phyloP scores from a whole-genome alignment of 2,329 filamentous ascomycete species.

The Talaromyces islandicus region DNA sequence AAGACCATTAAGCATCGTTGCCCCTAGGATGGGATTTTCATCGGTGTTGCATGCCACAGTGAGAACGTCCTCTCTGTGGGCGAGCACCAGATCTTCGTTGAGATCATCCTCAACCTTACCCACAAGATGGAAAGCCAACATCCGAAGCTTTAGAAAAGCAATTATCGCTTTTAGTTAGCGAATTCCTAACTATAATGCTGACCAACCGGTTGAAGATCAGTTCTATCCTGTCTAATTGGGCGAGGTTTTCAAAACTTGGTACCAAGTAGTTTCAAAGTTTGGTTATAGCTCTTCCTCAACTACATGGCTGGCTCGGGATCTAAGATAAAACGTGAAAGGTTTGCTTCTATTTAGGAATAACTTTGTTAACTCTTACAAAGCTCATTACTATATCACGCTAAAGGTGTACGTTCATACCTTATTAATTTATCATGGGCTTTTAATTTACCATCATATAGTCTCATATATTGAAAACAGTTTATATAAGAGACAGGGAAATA shows the following conservation, averaged over 20 bases:
- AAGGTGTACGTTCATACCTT: constrained; percentile 1
- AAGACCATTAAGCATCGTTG: not conserved
- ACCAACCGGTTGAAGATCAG: constrained; percentile 3
- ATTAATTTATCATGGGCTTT: constrained; percentile 25
- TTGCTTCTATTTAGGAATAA: too few relatives aligned
- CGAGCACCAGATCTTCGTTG: not conserved
- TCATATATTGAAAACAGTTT: constrained; percentile 4
- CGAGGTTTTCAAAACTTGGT: constrained; percentile 23
- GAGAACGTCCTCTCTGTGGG: too few relatives aligned
- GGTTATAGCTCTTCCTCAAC: constrained; percentile 32
- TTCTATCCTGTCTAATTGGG: constrained; percentile 25
- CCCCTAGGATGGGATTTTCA: not conserved
- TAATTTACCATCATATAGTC: constrained; percentile 39
- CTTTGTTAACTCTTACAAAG: not conserved
- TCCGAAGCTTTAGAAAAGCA: not conserved
- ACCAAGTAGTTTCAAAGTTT: constrained; percentile 31
- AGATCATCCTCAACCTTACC: not conserved
- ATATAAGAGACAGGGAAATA: constrained; percentile 22
- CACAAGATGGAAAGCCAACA: not conserved
- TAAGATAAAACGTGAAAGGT: too few relatives aligned
- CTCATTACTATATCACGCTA: not conserved
- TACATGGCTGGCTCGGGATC: constrained; percentile 27
- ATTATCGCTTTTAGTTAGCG: not conserved
- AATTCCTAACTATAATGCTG: not conserved
- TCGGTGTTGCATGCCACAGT: not conserved